These are phyloP conservation scores for Pelargonium fulgidum DNA, from an alignment of 441 rosid genomes.

Conservation along the genomic window DNA sequence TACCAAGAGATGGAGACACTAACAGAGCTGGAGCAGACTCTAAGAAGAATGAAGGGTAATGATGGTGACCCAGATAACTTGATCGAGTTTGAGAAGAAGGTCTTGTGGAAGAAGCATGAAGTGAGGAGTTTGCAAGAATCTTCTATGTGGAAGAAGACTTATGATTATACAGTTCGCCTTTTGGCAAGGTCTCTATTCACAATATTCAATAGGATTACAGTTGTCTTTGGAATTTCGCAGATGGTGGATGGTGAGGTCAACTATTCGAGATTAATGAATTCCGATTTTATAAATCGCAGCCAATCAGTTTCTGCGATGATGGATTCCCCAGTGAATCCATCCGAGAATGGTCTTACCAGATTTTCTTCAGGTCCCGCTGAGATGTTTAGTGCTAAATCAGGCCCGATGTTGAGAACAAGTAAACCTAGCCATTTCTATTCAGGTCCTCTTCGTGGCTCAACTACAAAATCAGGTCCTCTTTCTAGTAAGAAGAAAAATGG, in stretches of 20 bases:
- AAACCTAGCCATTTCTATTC: slow-evolving; percentile 57
- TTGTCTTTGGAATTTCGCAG: slow-evolving; percentile 57
- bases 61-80: slow-evolving; percentile 51
- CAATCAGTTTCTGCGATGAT: slow-evolving; percentile 65
- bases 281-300: slow-evolving; percentile 52
- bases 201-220: slow-evolving; percentile 49
- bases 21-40: slow-evolving; percentile 67
- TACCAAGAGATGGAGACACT: slow-evolving; percentile 92
- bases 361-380: slow-evolving; percentile 81
- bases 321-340: slow-evolving; percentile 50
- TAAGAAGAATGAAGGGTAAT: slow-evolving; percentile 57
- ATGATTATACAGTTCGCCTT: slow-evolving; percentile 63
- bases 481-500: slow-evolving; percentile 36
- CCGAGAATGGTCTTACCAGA: slow-evolving; percentile 50
- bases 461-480: slow-evolving; percentile 45
- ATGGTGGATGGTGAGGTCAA: slow-evolving; percentile 27
- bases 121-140: slow-evolving; percentile 62
- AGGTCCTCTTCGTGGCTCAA: slow-evolving; percentile 59
- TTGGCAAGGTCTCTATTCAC: slow-evolving; percentile 75
- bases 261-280: slow-evolving; percentile 36
- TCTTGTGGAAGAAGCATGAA: slow-evolving; percentile 79
- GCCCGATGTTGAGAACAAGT: slow-evolving; percentile 39
- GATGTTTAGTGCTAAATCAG: slow-evolving; percentile 40
- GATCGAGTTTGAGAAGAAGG: slow-evolving; percentile 67
- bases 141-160: slow-evolving; percentile 85